Evolutionary conservation across 331 rosid species (phyloP).

Genomic region (Arachis monticola): DNA sequence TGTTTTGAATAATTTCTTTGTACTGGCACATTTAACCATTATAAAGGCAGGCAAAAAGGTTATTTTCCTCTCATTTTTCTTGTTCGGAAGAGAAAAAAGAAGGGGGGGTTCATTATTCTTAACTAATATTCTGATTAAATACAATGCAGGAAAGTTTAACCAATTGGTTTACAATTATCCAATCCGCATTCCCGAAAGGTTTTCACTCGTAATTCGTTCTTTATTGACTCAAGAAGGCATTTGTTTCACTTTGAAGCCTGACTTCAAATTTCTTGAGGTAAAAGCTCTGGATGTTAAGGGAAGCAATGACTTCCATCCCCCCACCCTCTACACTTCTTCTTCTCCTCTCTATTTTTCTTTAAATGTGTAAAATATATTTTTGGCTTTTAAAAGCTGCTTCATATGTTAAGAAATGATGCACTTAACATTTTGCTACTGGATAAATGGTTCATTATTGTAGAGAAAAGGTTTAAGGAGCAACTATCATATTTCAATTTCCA

Average conservation of each 20-base stretch:
- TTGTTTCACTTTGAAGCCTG: slow-evolving; percentile 87
- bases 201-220: slow-evolving; percentile 95
- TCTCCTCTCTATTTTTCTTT: neutral
- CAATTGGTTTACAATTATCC: slow-evolving; percentile 98
- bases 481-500: slow-evolving; percentile 40
- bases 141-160: slow-evolving; percentile 85
- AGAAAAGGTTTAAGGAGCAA: slow-evolving; percentile 29
- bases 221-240: slow-evolving; percentile 98
- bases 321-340: no score
- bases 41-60: neutral
- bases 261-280: slow-evolving; percentile 99
- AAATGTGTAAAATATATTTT: neutral
- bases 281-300: slow-evolving; percentile 28
- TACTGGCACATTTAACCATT: slow-evolving; percentile 9
- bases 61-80: neutral
- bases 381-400: slow-evolving; percentile 1
- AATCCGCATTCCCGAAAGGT: slow-evolving; percentile 96
- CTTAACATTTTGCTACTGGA: slow-evolving; percentile 16
- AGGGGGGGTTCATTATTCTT: slow-evolving; percentile 1
- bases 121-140: slow-evolving; percentile 31
- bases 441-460: slow-evolving; percentile 8
- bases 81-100: no score
- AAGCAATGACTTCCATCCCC: no score
- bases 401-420: slow-evolving; percentile 11
- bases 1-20: neutral